Evolutionary conservation across 257 asterid genomes (phyloP).

Genomic region (Perilla frutescens): DNA sequence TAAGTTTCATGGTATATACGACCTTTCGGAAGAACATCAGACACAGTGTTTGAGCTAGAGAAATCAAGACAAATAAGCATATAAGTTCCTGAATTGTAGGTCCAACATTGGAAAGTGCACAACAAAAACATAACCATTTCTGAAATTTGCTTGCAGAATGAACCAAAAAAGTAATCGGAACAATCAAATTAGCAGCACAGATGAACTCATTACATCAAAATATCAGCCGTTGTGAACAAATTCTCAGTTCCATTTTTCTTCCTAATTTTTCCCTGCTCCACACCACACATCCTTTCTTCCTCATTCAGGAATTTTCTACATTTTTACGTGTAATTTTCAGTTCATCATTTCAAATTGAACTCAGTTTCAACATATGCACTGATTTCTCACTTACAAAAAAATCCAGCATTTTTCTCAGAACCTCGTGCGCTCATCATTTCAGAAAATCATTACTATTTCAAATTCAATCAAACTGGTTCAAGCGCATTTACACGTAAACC

Average conservation of each 20-base stretch:
- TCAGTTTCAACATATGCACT: not conserved
- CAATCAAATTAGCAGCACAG: conserved; percentile 2
- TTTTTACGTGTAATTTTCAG: not conserved
- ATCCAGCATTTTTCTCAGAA: conserved; percentile 5
- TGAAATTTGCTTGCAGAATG: conserved; percentile 5
- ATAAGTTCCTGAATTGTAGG: conserved; percentile 17
- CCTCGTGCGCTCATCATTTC: not conserved
- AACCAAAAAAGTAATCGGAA: conserved; percentile 1
- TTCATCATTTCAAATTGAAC: conserved; percentile 6
- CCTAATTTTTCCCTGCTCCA: conserved; percentile 13
- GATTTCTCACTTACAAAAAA: not conserved
- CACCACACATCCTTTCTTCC: not conserved
- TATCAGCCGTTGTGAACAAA: not conserved
- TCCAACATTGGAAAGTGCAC: not conserved
- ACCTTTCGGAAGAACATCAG: conserved; percentile 72
- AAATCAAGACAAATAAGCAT: conserved; percentile 29
- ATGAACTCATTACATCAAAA: not conserved
- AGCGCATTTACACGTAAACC: not conserved
- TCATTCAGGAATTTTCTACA: not conserved
- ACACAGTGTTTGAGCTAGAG: conserved; percentile 48
- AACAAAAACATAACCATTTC: conserved; percentile 3
- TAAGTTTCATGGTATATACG: conserved; percentile 97
- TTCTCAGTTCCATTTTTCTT: not conserved
- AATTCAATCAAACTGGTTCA: conserved; percentile 23
- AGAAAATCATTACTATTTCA: not conserved